Evolutionary conservation across 805 yeast species (phyloP), one percentile per base, ranked within the genome.

Genomic region (Starmerella bombicola): DNA sequence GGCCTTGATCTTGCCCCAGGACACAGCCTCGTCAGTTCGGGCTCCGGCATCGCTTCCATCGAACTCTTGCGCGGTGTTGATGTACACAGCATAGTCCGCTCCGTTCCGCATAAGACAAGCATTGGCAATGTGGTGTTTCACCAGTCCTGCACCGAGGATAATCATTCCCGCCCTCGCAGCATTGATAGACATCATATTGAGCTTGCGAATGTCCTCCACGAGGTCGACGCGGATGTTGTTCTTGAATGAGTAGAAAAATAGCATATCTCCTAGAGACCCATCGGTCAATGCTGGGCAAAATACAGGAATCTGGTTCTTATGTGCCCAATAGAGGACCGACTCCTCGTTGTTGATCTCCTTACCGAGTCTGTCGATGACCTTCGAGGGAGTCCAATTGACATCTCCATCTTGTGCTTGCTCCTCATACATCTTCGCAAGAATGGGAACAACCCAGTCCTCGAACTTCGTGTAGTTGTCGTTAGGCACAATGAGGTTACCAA

Each of bases 11-110:
- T 91, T 91, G 49, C 99, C 99, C 99, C 99, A 91, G 30, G 94
- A 80, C 39, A 91, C 80, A 21, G 98, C 98, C 65, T 91, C 99
- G 60, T 91, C 98, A 1, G 97, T 97, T 60, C 98, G 75, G 5
- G 98, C 98, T 50, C 98, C 98, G 9, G 98, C 97, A 62, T 91
- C 98, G 19, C 95, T 83, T 35, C 98, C 98, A 58, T 91, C 99
- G 55, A 85, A 91, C 60, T 91, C 99, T 65, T 91, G 97, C 35
- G 95, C 98, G 13, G 99, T 91, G 63, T 91, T 91, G 60, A 91
- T 88, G 63, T 74, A 91, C 16, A 91, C 95, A 5, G 98, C 97
- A 58, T 78, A 84, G 60, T 91, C 99, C 18, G 99, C 98, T 55
- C 99, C 99, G 55, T 91, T 93, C 69, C 99, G 80, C 99, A 91